Conservation (phyloP, 768 basidiomycete species). For the Leccinum rimulosum region DNA sequence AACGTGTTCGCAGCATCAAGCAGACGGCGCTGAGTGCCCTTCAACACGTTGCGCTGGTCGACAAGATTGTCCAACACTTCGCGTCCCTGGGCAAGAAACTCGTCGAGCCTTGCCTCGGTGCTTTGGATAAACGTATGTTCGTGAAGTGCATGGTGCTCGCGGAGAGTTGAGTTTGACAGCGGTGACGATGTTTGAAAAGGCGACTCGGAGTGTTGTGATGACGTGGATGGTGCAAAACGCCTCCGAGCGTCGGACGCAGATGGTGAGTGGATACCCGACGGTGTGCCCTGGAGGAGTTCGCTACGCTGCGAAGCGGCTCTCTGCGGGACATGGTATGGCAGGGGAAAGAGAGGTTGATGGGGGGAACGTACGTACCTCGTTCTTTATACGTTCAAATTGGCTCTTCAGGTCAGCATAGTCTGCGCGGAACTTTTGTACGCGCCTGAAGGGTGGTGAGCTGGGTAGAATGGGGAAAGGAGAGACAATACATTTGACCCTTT, state of each 20-base stretch:
- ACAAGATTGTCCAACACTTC: conserved; percentile 90
- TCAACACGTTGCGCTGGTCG: conserved; percentile 90
- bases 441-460: conserved; percentile 46
- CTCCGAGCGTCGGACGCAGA: conserved; percentile 54
- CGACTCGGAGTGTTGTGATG: conserved; percentile 77
- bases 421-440: conserved; percentile 86
- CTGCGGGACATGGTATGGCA: conserved; percentile 35
- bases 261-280: conserved; percentile 36
- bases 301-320: conserved; percentile 56
- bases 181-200: conserved; percentile 71
- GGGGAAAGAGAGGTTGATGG: neutral
- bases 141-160: conserved; percentile 77
- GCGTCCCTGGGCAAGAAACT: conserved; percentile 88
- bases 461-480: neutral
- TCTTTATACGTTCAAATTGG: conserved; percentile 80
- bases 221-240: conserved; percentile 48
- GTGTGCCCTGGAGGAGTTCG: conserved; percentile 57
- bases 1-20: conserved; percentile 92
- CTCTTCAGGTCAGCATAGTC: conserved; percentile 82
- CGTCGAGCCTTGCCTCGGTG: conserved; percentile 79
- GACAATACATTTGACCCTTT: conserved; percentile 83
- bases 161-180: conserved; percentile 48
- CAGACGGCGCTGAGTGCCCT: conserved; percentile 87
- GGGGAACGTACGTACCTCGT: conserved; percentile 36
- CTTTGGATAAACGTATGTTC: conserved; percentile 90